A percentile compares a stretch with the other conserved stretches of the same genome.
Evolutionary conservation across 331 rosid species (phyloP).

Genomic region (Erythrophleum ivorense): DNA sequence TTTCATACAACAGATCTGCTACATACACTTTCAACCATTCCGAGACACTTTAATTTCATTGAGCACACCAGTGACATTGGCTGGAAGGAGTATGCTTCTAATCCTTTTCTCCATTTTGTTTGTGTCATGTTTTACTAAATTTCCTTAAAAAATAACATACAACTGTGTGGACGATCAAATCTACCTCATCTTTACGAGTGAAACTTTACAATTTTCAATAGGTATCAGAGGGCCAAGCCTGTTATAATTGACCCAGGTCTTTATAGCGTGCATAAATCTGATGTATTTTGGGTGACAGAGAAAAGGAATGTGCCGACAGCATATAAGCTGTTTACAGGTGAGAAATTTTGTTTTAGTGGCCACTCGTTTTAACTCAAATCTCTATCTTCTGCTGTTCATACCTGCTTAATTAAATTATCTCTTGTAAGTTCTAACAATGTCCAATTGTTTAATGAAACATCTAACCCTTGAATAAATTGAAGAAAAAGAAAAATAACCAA

Average conservation of each 20-base stretch:
- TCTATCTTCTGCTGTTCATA: slow-evolving; percentile 20
- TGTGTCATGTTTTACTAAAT: neutral
- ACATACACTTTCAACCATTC: slow-evolving; percentile 78
- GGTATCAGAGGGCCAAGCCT: slow-evolving; percentile 93
- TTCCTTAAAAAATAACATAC: slow-evolving; percentile 24
- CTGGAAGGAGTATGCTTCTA: slow-evolving; percentile 90
- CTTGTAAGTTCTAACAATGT: slow-evolving; percentile 29
- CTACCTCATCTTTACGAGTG: slow-evolving; percentile 27
- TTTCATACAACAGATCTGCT: slow-evolving; percentile 70
- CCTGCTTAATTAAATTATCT: slow-evolving; percentile 11
- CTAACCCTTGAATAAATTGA: slow-evolving; percentile 26
- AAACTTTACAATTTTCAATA: slow-evolving; percentile 40
- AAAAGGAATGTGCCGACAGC: slow-evolving; percentile 81
- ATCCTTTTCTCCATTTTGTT: slow-evolving; percentile 33
- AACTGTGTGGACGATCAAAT: slow-evolving; percentile 34
- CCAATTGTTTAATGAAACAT: slow-evolving; percentile 23
- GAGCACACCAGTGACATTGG: slow-evolving; percentile 99
- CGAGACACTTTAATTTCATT: slow-evolving; percentile 82
- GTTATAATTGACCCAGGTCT: slow-evolving; percentile 94
- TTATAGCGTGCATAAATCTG: slow-evolving; percentile 76
- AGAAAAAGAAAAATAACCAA: slow-evolving; percentile 6
- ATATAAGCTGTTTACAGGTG: slow-evolving; percentile 87
- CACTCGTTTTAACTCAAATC: slow-evolving; percentile 17
- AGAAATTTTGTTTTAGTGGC: slow-evolving; percentile 36
- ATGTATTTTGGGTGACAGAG: slow-evolving; percentile 89